phyloP scores from a whole-genome alignment of 768 basidiomycete species.

The Suillus paluster region DNA sequence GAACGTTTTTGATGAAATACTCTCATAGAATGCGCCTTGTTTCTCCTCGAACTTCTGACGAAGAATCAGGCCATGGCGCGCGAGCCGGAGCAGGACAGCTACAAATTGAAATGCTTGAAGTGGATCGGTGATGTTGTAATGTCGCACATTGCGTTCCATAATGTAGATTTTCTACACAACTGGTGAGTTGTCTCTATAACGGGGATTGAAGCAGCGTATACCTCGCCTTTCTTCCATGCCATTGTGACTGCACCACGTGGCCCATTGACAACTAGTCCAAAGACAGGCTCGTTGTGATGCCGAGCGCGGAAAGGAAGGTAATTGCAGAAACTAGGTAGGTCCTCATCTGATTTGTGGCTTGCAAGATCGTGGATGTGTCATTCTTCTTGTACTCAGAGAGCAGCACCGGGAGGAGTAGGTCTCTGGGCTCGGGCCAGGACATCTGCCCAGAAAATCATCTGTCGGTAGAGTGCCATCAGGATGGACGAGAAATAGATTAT shows the following conservation, averaged over 20 bases:
- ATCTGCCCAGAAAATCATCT: no score
- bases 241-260: neutral
- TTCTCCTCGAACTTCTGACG: neutral
- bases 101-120: neutral
- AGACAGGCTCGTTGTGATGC: constrained; percentile 5
- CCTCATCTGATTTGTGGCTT: neutral
- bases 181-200: neutral
- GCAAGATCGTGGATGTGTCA: neutral
- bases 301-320: neutral
- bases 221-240: neutral
- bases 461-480: neutral
- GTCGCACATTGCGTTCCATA: neutral
- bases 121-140: neutral
- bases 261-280: constrained; percentile 2
- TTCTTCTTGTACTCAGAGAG: neutral
- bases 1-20: no score
- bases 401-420: neutral
- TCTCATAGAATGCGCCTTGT: no score
- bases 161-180: neutral
- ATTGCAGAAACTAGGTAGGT: neutral
- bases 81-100: neutral
- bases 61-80: neutral
- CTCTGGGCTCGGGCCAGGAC: neutral
- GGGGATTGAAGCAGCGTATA: neutral
- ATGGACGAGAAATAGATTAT: neutral